A percentile compares a stretch with the other conserved stretches of the same genome.
Conservation (phyloP, 441 rosid genomes). For the Jatropha podagrica region DNA sequence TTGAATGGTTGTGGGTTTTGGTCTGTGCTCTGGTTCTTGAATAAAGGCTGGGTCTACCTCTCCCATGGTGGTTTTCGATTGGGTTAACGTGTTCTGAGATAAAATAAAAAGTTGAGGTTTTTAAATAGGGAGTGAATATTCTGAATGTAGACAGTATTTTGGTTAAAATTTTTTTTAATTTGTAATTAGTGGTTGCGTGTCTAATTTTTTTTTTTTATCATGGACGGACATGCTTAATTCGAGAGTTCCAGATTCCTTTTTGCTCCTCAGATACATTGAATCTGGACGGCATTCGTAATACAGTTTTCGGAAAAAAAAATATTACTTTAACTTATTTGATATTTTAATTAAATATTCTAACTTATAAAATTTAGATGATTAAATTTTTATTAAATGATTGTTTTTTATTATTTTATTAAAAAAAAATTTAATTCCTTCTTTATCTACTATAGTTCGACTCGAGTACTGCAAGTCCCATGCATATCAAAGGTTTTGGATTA, state of each 20-base stretch:
- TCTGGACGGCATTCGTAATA: background rate
- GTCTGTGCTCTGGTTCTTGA: conserved; percentile 42
- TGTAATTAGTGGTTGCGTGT: too few species aligned
- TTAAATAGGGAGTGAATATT: background rate
- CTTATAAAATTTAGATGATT: too few species aligned
- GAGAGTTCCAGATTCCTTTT: background rate
- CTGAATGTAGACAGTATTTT: conserved; percentile 23
- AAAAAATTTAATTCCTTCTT: too few species aligned
- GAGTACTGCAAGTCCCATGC: too few species aligned
- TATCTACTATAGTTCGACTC: too few species aligned
- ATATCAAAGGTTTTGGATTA: too few species aligned
- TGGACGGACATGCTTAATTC: background rate
- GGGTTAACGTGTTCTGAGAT: background rate
- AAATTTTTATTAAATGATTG: too few species aligned
- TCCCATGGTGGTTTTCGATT: conserved; percentile 31
- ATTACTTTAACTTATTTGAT: too few species aligned
- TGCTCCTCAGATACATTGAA: conserved; percentile 1
- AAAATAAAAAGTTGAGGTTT: background rate
- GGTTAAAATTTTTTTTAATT: too few species aligned
- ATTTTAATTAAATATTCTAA: too few species aligned
- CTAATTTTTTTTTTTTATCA: background rate
- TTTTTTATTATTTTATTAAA: too few species aligned
- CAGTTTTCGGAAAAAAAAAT: too few species aligned
- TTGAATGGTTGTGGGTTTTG: conserved; percentile 19
- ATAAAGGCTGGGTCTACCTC: conserved; percentile 41